Conservation (phyloP, 228 moss, liverwort and hornwort species). For the Sphagnum fallax region DNA sequence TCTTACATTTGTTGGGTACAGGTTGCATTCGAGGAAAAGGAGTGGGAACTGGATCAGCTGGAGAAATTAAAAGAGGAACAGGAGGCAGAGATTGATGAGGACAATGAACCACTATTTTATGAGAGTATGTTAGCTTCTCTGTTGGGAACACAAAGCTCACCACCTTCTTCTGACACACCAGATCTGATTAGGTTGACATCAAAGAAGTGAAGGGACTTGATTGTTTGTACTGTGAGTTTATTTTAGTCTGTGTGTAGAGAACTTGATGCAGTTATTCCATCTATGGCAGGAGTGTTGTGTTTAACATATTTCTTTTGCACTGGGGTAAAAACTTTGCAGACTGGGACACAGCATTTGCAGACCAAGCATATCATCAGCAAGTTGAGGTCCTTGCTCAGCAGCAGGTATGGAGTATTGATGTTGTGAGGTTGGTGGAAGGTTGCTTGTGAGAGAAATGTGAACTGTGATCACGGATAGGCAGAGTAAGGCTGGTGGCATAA, state of each 20-base stretch:
- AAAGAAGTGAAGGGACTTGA: too few relatives aligned
- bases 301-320: too few relatives aligned
- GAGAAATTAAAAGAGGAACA: constrained; percentile 98
- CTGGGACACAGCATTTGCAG: constrained; percentile 92
- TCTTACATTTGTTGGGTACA: constrained; percentile 6
- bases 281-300: too few relatives aligned
- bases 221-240: too few relatives aligned
- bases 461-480: too few relatives aligned
- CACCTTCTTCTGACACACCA: too few relatives aligned
- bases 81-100: constrained; percentile 98
- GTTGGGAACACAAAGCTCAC: too few relatives aligned
- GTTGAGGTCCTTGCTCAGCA: constrained; percentile 93
- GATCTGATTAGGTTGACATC: too few relatives aligned
- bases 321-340: constrained; percentile 26
- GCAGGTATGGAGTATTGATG: constrained; percentile 39
- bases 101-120: constrained; percentile 87
- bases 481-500: too few relatives aligned
- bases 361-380: constrained; percentile 99
- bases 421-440: background rate
- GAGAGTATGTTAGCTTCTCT: constrained; percentile 51
- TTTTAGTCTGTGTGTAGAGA: too few relatives aligned
- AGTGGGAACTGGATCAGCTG: constrained; percentile 95
- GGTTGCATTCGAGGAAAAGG: constrained; percentile 87
- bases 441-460: background rate
- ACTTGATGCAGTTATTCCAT: too few relatives aligned